These are phyloP conservation scores for Aureobasidium subglaciale DNA, from an alignment of 2,329 filamentous ascomycete species.

Conservation along the genomic window DNA sequence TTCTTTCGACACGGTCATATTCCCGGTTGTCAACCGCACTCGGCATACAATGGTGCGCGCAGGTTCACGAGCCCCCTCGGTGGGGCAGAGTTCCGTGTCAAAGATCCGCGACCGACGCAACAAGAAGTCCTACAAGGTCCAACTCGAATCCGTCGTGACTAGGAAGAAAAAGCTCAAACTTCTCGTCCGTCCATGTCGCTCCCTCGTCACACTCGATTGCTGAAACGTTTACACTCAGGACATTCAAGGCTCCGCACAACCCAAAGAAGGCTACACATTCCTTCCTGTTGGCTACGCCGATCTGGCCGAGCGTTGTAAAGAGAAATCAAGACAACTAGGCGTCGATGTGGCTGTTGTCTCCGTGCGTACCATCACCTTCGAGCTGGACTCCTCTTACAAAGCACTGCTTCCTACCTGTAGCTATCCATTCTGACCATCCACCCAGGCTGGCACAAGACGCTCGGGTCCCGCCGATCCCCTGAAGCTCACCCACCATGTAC, in stretches of 20 bases:
- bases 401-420: neutral
- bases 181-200: constrained; percentile 30
- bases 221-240: constrained; percentile 2
- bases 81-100: constrained; percentile 3
- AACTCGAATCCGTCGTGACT: constrained; percentile 51
- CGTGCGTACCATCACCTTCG: constrained; percentile 37
- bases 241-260: constrained; percentile 24
- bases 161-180: constrained; percentile 55
- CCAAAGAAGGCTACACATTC: constrained; percentile 55
- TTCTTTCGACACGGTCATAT: neutral
- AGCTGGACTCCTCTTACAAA: neutral
- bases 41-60: constrained; percentile 10
- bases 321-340: constrained; percentile 49
- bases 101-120: constrained; percentile 24
- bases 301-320: constrained; percentile 53
- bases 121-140: constrained; percentile 49
- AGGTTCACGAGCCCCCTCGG: constrained; percentile 12
- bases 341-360: constrained; percentile 53
- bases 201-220: neutral
- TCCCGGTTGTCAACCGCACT: neutral
- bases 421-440: neutral
- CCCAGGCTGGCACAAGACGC: constrained; percentile 9
- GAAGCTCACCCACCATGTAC: constrained; percentile 51
- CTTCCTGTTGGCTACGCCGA: constrained; percentile 54
- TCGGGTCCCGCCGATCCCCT: constrained; percentile 20